Conservation (phyloP, 1,284 basidiomycete species). For the Cutaneotrichosporon arboriforme region DNA sequence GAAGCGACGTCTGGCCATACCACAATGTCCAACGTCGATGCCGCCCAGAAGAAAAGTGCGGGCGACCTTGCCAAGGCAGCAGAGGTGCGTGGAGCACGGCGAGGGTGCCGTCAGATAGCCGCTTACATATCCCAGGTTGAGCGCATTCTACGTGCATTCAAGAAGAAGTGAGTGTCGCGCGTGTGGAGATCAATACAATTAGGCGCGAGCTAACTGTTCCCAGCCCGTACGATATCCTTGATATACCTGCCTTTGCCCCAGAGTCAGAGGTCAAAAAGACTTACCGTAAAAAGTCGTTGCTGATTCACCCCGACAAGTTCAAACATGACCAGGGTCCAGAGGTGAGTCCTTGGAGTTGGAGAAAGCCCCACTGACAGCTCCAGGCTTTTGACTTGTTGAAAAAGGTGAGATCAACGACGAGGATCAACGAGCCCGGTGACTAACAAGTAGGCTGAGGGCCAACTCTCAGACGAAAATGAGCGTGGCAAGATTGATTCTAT, state of each 20-base stretch:
- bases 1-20: neutral
- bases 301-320: conserved; percentile 58
- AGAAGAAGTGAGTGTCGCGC: conserved; percentile 49
- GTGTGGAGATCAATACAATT: neutral
- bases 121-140: conserved; percentile 46
- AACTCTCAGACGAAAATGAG: conserved; percentile 36
- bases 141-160: conserved; percentile 53
- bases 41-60: neutral
- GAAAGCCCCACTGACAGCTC: neutral
- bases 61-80: conserved; percentile 10
- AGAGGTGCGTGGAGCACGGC: conserved; percentile 27
- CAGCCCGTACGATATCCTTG: conserved; percentile 55
- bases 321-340: conserved; percentile 52
- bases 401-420: conserved; percentile 44
- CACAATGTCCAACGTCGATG: conserved; percentile 19
- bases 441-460: conserved; percentile 42
- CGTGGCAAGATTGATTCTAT: conserved; percentile 46
- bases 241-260: conserved; percentile 50
- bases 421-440: neutral
- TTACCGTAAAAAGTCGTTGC: conserved; percentile 54
- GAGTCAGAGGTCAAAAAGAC: conserved; percentile 53
- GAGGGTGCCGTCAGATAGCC: neutral
- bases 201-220: conserved; percentile 6
- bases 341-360: conserved; percentile 27
- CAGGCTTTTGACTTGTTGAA: conserved; percentile 56